Evolutionary conservation across 176 grass and related monocot species (phyloP), one percentile per base, ranked within the genome.

Genomic region (Olyra latifolia): DNA sequence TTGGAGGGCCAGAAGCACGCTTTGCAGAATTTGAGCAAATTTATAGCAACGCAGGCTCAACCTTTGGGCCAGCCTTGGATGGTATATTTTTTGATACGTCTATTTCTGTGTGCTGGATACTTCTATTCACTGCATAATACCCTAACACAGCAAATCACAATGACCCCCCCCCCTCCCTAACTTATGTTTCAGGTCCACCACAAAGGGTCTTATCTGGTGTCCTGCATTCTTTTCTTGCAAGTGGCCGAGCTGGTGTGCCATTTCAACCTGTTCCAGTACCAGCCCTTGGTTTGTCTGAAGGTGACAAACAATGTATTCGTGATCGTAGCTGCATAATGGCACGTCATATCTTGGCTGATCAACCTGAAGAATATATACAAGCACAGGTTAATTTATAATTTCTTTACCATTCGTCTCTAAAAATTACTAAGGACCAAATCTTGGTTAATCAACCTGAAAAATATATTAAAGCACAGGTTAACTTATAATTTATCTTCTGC

Each of bases 311-410:
- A 78, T 91, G 96, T 53, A 99, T 99, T 82, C 90, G 90, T 84
- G 96, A 99, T 79, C 85, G 96, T 59, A 99, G 93, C 86, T 99
- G 93, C 84, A 99, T 99, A 88, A 93, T 99, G 92, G 96, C 96
- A 72, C 84, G 84, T 5, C 96, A 99, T 85, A 90, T 99, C 84
- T 95, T 95, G 86, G 84, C 90, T 69, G 96, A 99, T 80, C 91
- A 99, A 74, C 89, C 74, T 66, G 96, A 99, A 91, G 96, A 99
- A 63, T 99, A 93, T 76, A 95, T 99, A 78, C 91, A 87, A 72
- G 90, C 90, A 62, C 96, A 99, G 96, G 96, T 92, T 71, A 81
- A 45, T 49, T 81, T 72, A 79, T 27, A 14, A 52, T 70, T 62
- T 79, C 23, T 40, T 27, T 57, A 53, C 58, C 81, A 8, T 74